Evolutionary conservation across 2,329 filamentous ascomycete species (phyloP).

Genomic region (Claviceps purpurea): DNA sequence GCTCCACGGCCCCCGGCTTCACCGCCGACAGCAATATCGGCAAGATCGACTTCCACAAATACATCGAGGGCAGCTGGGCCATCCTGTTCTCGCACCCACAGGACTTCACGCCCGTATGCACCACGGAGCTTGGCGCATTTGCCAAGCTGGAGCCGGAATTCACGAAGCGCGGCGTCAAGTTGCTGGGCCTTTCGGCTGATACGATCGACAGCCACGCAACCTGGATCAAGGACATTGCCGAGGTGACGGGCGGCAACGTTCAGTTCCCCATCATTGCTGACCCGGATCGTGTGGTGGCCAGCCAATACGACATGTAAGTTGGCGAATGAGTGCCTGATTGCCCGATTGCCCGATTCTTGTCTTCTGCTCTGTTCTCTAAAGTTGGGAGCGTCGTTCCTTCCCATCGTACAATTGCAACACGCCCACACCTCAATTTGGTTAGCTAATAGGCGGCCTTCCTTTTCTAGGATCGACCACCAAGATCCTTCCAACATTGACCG

Average conservation of each 20-base stretch:
- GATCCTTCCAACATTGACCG: conserved; percentile 68
- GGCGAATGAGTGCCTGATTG: background rate
- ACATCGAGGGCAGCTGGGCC: conserved; percentile 66
- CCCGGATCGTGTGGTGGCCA: conserved; percentile 63
- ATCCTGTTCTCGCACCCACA: conserved; percentile 76
- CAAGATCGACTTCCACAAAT: conserved; percentile 71
- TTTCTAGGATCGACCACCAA: conserved; percentile 56
- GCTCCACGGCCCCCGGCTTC: conserved; percentile 65
- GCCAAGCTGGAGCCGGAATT: conserved; percentile 84
- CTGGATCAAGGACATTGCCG: conserved; percentile 85
- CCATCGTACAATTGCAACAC: too few relatives aligned
- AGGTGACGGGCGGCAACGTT: conserved; percentile 58
- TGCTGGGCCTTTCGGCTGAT: conserved; percentile 84
- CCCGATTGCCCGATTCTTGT: background rate
- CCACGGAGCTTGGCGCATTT: conserved; percentile 87
- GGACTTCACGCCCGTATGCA: conserved; percentile 93
- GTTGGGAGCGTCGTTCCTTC: too few relatives aligned
- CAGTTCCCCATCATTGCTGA: conserved; percentile 72
- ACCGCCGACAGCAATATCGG: conserved; percentile 67
- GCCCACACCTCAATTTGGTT: too few relatives aligned
- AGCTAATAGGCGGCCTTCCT: background rate
- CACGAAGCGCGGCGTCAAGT: conserved; percentile 72
- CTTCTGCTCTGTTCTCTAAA: too few relatives aligned
- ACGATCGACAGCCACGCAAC: conserved; percentile 68
- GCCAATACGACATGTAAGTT: conserved; percentile 64